phyloP scores from a whole-genome alignment of 2,329 filamentous ascomycete genomes.

The Eurotiales sp. region DNA sequence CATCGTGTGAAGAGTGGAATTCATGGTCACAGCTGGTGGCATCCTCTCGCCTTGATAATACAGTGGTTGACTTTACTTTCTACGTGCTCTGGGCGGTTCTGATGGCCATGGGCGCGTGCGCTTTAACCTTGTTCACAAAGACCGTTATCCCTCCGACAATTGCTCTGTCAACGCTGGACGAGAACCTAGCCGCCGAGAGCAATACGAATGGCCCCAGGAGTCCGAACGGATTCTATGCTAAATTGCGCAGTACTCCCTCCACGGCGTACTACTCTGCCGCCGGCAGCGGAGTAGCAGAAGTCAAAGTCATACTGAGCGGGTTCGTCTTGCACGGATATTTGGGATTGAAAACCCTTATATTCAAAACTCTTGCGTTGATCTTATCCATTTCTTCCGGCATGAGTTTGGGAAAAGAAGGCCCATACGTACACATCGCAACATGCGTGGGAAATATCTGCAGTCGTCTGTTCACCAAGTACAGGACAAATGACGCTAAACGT shows the following conservation, averaged over 20 bases:
- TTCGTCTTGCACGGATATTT: slow-evolving; percentile 96
- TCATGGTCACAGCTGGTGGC: slow-evolving; percentile 63
- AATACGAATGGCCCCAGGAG: slow-evolving; percentile 43
- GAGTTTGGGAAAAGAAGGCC: slow-evolving; percentile 90
- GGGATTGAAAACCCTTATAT: slow-evolving; percentile 76
- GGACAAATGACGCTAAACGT: slow-evolving; percentile 87
- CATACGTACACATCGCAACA: slow-evolving; percentile 95
- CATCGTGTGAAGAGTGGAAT: slow-evolving; percentile 57
- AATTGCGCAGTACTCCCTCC: slow-evolving; percentile 50
- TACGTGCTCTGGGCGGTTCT: slow-evolving; percentile 70
- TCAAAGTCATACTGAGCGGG: slow-evolving; percentile 95
- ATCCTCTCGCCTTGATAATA: slow-evolving; percentile 43
- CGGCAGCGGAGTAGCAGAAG: slow-evolving; percentile 93
- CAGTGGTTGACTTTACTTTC: slow-evolving; percentile 72
- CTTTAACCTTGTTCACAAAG: slow-evolving; percentile 83
- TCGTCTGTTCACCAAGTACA: slow-evolving; percentile 91
- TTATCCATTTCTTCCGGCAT: slow-evolving; percentile 89
- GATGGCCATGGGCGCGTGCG: slow-evolving; percentile 69
- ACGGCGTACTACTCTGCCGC: slow-evolving; percentile 96
- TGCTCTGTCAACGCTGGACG: slow-evolving; percentile 81
- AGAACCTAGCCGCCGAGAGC: slow-evolving; percentile 74
- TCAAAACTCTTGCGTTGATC: slow-evolving; percentile 80
- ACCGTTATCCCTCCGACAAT: slow-evolving; percentile 88
- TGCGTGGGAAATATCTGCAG: slow-evolving; percentile 95
- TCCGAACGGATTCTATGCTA: slow-evolving; percentile 33